Evolutionary conservation across 129 eudicot species (phyloP).

Genomic region (Lactuca sativa): DNA sequence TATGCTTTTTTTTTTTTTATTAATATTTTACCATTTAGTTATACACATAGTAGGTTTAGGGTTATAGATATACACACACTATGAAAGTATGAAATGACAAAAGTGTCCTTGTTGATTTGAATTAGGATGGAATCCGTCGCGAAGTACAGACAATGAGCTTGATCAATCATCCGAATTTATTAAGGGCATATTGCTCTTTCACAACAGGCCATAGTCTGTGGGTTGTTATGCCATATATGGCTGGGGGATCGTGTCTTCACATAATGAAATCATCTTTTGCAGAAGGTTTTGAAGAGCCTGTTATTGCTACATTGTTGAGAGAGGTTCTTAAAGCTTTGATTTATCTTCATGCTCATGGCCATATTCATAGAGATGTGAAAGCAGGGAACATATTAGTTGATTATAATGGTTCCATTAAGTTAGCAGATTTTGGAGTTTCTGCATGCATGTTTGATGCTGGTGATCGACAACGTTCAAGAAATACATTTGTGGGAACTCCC

Average conservation of each 20-base stretch:
- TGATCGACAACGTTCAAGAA: constrained; percentile 86
- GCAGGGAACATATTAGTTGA: constrained; percentile 87
- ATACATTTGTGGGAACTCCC: constrained; percentile 95
- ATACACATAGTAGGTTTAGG: not conserved
- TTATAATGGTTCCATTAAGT: constrained; percentile 69
- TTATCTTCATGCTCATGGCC: constrained; percentile 88
- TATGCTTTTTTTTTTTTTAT: constrained; percentile 31
- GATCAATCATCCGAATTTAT: constrained; percentile 81
- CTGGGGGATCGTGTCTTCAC: constrained; percentile 92
- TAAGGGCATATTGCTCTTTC: constrained; percentile 81
- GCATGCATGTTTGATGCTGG: constrained; percentile 95
- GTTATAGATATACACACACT: not conserved
- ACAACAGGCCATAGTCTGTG: constrained; percentile 75
- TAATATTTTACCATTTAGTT: not conserved
- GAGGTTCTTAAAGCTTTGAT: constrained; percentile 88
- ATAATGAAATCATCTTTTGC: constrained; percentile 83
- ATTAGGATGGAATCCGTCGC: constrained; percentile 89
- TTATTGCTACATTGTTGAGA: constrained; percentile 75
- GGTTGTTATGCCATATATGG: constrained; percentile 98
- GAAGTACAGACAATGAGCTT: constrained; percentile 92
- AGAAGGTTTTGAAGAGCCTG: constrained; percentile 92
- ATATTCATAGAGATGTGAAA: constrained; percentile 94
- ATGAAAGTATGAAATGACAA: not conserved
- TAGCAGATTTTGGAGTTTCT: constrained; percentile 93
- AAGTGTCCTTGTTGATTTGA: not conserved